phyloP scores from a whole-genome alignment of 106 monocot genomes.

The Dioscorea zingiberensis region DNA sequence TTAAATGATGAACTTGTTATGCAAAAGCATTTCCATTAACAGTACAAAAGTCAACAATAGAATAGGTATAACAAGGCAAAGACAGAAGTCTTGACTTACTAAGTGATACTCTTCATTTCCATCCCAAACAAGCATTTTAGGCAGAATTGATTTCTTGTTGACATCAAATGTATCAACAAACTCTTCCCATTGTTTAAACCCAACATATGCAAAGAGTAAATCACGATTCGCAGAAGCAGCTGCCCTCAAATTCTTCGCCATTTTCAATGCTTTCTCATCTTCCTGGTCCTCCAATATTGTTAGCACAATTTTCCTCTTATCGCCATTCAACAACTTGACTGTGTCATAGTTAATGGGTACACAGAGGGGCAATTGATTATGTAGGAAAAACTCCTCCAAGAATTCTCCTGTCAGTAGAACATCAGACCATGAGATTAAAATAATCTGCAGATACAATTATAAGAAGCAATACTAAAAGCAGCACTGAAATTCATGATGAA shows the following conservation, averaged over 20 bases:
- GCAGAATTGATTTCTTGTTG: constrained; percentile 49
- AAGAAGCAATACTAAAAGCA: too few species aligned
- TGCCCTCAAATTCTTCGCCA: constrained; percentile 75
- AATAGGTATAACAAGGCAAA: too few species aligned
- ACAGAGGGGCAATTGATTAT: constrained; percentile 66
- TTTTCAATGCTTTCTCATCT: constrained; percentile 44
- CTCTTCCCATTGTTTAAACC: constrained; percentile 87
- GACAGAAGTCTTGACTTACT: constrained; percentile 38
- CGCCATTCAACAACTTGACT: constrained; percentile 74
- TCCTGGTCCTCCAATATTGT: constrained; percentile 65
- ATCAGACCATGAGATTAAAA: not conserved
- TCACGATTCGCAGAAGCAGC: constrained; percentile 93
- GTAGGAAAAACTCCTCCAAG: constrained; percentile 83
- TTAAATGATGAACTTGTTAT: too few species aligned
- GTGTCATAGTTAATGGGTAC: constrained; percentile 86
- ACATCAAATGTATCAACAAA: constrained; percentile 80
- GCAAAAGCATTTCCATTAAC: too few species aligned
- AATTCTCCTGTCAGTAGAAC: constrained; percentile 50
- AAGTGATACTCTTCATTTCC: constrained; percentile 78
- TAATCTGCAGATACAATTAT: not conserved
- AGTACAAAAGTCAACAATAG: too few species aligned
- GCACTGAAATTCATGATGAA: too few species aligned
- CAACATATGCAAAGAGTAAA: constrained; percentile 84
- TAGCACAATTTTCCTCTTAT: constrained; percentile 71
- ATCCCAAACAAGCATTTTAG: constrained; percentile 85